Percentiles rank a stretch among this genome's conserved stretches.
Evolutionary conservation across 176 grass and related monocot species (phyloP).

Genomic region (Zoysia japonica): DNA sequence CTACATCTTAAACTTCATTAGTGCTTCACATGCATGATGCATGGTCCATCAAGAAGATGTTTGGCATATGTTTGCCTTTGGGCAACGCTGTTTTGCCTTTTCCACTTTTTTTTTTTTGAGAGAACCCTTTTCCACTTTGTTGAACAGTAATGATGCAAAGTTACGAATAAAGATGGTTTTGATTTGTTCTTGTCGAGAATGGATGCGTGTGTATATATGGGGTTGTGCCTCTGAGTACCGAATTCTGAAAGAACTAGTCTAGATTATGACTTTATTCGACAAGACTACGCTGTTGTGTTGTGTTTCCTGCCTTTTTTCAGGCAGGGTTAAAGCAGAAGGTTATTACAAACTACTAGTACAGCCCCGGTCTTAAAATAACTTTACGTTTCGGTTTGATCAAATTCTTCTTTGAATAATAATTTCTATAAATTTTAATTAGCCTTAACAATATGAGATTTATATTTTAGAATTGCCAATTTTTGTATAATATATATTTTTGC

Average conservation of each 20-base stretch:
- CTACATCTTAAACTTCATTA: neutral
- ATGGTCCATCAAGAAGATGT: neutral
- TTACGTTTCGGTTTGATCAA: too few relatives aligned
- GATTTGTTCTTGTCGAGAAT: neutral
- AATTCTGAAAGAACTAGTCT: neutral
- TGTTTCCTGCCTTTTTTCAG: neutral
- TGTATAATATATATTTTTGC: too few relatives aligned
- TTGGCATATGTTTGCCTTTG: conserved; percentile 24
- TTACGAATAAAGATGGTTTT: neutral
- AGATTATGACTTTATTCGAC: neutral
- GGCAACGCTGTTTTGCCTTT: neutral
- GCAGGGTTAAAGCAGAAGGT: neutral
- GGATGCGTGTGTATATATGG: too few relatives aligned
- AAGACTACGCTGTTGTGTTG: neutral
- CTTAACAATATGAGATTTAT: too few relatives aligned
- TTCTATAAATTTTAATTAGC: too few relatives aligned
- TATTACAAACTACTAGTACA: neutral
- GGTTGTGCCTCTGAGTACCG: too few relatives aligned
- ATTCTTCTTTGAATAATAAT: too few relatives aligned
- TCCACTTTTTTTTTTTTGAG: neutral
- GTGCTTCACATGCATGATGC: conserved; percentile 26
- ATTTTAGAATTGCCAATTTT: too few relatives aligned
- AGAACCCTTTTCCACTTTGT: conserved; percentile 2
- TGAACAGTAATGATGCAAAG: conserved; percentile 13
- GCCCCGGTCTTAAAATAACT: too few relatives aligned